Evolutionary conservation across 2,329 filamentous ascomycete genomes (phyloP), one percentile per base, ranked within the genome.

Genomic region (Penicillium sclerotigenum): DNA sequence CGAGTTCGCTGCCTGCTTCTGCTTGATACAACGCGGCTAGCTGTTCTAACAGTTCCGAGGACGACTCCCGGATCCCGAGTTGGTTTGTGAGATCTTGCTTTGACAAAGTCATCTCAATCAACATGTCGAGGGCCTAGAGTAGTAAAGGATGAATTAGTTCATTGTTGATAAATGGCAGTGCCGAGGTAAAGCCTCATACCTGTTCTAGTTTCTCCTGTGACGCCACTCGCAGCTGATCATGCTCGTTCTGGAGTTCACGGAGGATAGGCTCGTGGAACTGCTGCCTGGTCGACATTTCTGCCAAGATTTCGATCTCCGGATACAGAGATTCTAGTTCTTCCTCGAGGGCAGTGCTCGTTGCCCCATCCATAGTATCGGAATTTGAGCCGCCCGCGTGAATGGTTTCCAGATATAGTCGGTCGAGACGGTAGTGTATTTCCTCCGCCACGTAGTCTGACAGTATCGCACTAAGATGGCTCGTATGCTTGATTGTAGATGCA

Each of bases 251-350:
- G 22, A 76, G 68, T 46, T 71, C 71, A 2, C 65, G 67, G 24
- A 73, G 58, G 47, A 77, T 75, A 6, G 74, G 71, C 37, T 73
- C 73, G 8, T 71, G 69, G 61, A 76, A 77, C 52, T 74, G 69
- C 43, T 79, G 75, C 57, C 71, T 72, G 1, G 72, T 73, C 49
- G 75, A 77, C 59, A 77, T 71, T n/a, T 76, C 71, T 40, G 74
- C 67, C 33, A 77, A 59, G 4, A 75, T 62, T 24, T 69, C 71
- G 41, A 77, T 74, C 47, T 77, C 74, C 0, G 72, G 66, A 47
- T 75, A 75, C 1, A 77, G 58, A 18, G 74, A 73, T 31, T 70
- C 72, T 13, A 76, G 59, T 53, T 77, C 74, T 48, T 70, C 67
- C 52, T 73, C 63, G 28, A 77, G 48, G 1, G 63, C 66, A 31